Conservation (phyloP, 805 yeast species). For the Teunomyces gatunensis region DNA sequence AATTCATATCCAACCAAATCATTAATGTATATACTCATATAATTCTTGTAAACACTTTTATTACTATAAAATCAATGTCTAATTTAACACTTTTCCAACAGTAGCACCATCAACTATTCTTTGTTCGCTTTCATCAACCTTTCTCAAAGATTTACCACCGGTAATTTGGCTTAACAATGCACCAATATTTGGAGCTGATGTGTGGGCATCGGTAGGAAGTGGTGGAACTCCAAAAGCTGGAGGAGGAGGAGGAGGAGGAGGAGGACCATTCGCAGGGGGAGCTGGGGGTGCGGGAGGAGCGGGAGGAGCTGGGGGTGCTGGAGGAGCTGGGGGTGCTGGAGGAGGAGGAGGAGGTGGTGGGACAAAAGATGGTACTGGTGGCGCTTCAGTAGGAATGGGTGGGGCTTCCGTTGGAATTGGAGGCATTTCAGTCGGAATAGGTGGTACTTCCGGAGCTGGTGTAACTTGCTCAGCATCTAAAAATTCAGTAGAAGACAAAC, state of each 20-base stretch:
- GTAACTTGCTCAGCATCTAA: slow-evolving; percentile 5
- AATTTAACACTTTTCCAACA: slow-evolving; percentile 48
- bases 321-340: slow-evolving; percentile 10
- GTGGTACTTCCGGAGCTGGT: slow-evolving; percentile 15
- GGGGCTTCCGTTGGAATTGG: slow-evolving; percentile 15
- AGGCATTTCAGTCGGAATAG: slow-evolving; percentile 28
- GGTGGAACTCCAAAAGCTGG: slow-evolving; percentile 26
- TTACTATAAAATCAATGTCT: slow-evolving; percentile 1
- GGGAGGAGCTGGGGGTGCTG: slow-evolving; percentile 16
- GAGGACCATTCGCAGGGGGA: slow-evolving; percentile 23
- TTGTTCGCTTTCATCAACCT: slow-evolving; percentile 49
- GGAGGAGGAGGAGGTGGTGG: slow-evolving; percentile 43
- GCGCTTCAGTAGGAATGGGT: slow-evolving; percentile 28
- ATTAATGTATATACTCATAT: slow-evolving; percentile 9
- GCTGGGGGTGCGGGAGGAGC: slow-evolving; percentile 3
- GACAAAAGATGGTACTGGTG: slow-evolving; percentile 25
- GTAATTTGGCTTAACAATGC: slow-evolving; percentile 58
- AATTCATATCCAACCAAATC: slow-evolving; percentile 32
- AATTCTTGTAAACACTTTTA: neutral
- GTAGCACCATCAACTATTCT: slow-evolving; percentile 44
- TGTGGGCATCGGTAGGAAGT: slow-evolving; percentile 26
- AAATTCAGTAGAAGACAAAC: slow-evolving; percentile 6
- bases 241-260: slow-evolving; percentile 36
- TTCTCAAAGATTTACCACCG: slow-evolving; percentile 50
- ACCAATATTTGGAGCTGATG: slow-evolving; percentile 34